Evolutionary conservation across 108 stramenopile species (phyloP).

Genomic region (Nitzschia sp.): DNA sequence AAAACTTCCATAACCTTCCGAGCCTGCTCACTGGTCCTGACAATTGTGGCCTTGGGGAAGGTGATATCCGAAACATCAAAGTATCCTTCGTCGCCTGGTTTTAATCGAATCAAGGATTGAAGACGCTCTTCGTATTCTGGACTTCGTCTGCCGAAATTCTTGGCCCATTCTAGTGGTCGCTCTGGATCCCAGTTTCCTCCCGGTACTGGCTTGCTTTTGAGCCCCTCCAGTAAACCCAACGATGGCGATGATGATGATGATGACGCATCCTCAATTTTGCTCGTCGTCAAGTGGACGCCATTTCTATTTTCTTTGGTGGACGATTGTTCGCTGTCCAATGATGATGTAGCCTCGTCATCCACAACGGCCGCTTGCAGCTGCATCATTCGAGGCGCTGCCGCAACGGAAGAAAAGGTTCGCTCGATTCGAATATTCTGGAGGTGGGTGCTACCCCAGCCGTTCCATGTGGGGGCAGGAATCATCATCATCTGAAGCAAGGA

Average conservation of each 20-base stretch:
- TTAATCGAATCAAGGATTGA: conserved; percentile 36
- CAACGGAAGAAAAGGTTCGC: too few relatives aligned
- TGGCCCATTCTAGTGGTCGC: conserved; percentile 62
- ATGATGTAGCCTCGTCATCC: background rate
- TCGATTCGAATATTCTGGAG: too few relatives aligned
- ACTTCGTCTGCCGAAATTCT: conserved; percentile 67
- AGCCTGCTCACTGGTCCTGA: conserved; percentile 74
- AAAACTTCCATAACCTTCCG: conserved; percentile 56
- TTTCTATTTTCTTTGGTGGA: too few relatives aligned
- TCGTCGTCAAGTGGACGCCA: too few relatives aligned
- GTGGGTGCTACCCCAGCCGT: too few relatives aligned
- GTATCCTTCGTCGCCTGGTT: conserved; percentile 74
- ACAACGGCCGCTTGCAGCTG: background rate
- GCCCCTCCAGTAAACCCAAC: conserved; percentile 22
- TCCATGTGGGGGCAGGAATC: too few relatives aligned
- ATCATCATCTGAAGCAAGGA: too few relatives aligned
- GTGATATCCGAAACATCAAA: conserved; percentile 46
- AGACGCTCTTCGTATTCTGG: conserved; percentile 37
- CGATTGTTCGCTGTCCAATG: too few relatives aligned
- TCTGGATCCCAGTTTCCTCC: conserved; percentile 69
- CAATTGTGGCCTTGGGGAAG: conserved; percentile 52
- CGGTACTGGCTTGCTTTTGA: conserved; percentile 39
- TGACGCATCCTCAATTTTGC: too few relatives aligned
- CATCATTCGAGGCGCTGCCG: too few relatives aligned
- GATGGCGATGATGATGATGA: too few relatives aligned